Conservation (phyloP, 768 basidiomycete species). For the Amanita exitialis region DNA sequence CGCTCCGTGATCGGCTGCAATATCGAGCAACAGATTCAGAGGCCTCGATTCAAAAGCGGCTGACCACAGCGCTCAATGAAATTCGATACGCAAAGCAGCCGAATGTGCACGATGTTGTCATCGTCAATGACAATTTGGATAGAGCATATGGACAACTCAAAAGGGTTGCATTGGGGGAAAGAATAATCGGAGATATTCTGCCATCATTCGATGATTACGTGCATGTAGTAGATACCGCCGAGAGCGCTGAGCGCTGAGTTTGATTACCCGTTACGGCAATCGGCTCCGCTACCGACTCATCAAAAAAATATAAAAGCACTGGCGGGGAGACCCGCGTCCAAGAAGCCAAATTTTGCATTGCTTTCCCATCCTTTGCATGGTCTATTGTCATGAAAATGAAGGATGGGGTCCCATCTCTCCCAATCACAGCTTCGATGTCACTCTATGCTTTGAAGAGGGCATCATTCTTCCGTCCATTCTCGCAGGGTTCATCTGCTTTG, state of each 20-base stretch:
- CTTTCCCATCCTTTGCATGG: conserved; percentile 18
- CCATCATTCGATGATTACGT: conserved; percentile 51
- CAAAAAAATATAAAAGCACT: too few species aligned
- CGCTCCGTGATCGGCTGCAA: conserved; percentile 59
- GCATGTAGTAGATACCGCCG: not conserved
- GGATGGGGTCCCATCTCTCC: conserved; percentile 58
- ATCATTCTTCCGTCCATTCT: conserved; percentile 47
- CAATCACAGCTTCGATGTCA: conserved; percentile 60
- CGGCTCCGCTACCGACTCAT: not conserved
- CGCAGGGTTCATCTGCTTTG: conserved; percentile 30
- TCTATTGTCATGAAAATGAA: conserved; percentile 43
- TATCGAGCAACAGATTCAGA: conserved; percentile 81
- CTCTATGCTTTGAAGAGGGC: conserved; percentile 76
- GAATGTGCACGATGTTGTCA: conserved; percentile 67
- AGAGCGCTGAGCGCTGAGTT: not conserved
- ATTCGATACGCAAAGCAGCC: conserved; percentile 75
- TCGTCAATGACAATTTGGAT: conserved; percentile 88
- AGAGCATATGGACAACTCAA: conserved; percentile 73
- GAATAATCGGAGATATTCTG: conserved; percentile 47
- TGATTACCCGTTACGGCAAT: not conserved
- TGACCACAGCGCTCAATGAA: conserved; percentile 71
- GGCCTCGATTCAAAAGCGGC: conserved; percentile 59
- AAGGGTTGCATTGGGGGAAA: conserved; percentile 64
- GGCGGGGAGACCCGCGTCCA: too few species aligned
- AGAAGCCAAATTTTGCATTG: not conserved